Evolutionary conservation across 164 flowering plant species (phyloP).

Genomic region (Sextonia rubra): DNA sequence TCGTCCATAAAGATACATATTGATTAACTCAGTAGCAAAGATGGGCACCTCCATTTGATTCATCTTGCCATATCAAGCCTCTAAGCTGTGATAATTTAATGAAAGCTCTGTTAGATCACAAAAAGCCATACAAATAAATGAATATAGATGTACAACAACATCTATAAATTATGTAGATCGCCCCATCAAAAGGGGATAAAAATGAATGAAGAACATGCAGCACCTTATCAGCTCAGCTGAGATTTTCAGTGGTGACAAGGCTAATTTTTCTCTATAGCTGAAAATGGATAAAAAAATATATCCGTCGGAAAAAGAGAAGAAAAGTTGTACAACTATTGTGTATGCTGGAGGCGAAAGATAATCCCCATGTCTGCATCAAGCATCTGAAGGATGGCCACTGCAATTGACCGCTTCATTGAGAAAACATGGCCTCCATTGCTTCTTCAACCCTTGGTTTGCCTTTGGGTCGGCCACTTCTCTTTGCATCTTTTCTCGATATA

Average conservation of each 20-base stretch:
- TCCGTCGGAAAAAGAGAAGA: neutral
- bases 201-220: neutral
- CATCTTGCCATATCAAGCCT: no score
- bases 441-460: constrained; percentile 29
- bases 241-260: neutral
- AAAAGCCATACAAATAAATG: neutral
- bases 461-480: constrained; percentile 61
- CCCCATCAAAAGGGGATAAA: neutral
- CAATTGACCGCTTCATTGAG: neutral
- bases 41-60: no score
- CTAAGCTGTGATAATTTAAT: neutral
- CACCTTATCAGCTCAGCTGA: neutral
- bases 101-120: neutral
- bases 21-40: no score
- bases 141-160: neutral
- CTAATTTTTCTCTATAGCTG: neutral
- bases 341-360: neutral
- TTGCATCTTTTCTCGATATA: constrained; percentile 44
- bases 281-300: neutral
- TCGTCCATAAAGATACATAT: no score
- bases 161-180: neutral
- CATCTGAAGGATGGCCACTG: neutral
- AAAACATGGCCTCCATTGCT: constrained; percentile 16
- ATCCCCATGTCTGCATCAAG: neutral
- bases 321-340: neutral